Conservation (phyloP, 129 eudicot genomes). For the Flaveria linearis region DNA sequence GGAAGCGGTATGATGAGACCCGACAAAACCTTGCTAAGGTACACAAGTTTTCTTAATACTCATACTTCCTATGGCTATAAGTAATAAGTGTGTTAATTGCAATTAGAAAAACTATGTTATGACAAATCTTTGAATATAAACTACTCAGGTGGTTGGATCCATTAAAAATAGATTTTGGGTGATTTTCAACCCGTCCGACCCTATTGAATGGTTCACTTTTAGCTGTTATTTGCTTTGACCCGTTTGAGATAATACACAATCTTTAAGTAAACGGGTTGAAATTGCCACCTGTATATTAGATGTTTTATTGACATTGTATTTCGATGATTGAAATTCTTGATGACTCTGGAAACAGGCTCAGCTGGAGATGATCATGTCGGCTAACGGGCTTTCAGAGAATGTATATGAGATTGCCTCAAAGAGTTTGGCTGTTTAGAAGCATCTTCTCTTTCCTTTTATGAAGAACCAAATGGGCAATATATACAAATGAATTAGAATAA, state of each 20-base stretch:
- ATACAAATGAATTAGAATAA: constrained; percentile 19
- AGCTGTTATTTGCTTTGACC: not conserved
- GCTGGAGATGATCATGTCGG: constrained; percentile 76
- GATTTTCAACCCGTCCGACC: not conserved
- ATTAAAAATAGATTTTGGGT: not conserved
- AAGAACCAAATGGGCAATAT: constrained; percentile 21
- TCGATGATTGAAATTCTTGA: not conserved
- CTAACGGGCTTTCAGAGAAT: constrained; percentile 86
- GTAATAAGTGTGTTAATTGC: not conserved
- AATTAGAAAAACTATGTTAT: not conserved
- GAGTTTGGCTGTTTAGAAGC: constrained; percentile 74
- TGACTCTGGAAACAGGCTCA: constrained; percentile 60
- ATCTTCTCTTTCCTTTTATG: not conserved
- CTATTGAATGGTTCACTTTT: not conserved
- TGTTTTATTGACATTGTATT: not conserved
- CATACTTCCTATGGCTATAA: not conserved
- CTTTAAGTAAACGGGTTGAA: not conserved
- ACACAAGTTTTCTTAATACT: not conserved
- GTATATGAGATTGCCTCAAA: constrained; percentile 86
- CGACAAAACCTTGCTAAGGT: constrained; percentile 89
- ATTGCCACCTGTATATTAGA: not conserved
- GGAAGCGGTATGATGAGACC: constrained; percentile 93
- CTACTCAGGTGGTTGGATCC: not conserved
- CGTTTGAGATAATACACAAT: not conserved
- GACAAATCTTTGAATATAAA: not conserved